Percentiles rank a stretch among this genome's conserved stretches.
These are phyloP conservation scores for Coccomyxa sp. DNA, from an alignment of 139 green algal species.

Conservation along the genomic window DNA sequence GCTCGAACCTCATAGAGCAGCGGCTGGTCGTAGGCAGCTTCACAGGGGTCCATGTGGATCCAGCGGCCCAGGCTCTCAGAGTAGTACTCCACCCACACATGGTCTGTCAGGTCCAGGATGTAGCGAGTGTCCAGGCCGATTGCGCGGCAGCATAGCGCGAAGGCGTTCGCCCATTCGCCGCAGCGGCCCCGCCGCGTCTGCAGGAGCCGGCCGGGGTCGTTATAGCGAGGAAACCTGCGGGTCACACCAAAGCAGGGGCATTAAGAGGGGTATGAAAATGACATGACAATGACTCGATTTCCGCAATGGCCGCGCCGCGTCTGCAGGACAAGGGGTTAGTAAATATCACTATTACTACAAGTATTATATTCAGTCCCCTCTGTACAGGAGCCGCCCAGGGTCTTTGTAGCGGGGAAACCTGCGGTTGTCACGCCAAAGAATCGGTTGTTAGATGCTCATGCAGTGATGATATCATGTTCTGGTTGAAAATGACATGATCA, in stretches of 20 bases:
- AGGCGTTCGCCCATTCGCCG: constrained; percentile 77
- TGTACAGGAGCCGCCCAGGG: no score
- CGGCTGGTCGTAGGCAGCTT: constrained; percentile 56
- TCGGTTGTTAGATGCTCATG: no score
- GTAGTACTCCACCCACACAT: constrained; percentile 71
- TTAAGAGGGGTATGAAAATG: background rate
- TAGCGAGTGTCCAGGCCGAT: constrained; percentile 49
- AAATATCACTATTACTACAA: background rate
- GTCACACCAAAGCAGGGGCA: background rate
- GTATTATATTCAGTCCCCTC: no score
- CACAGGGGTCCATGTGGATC: constrained; percentile 72
- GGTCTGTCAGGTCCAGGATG: constrained; percentile 67
- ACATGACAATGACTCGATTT: background rate
- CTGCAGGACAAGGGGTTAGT: background rate
- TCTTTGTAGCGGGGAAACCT: background rate
- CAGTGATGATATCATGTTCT: no score
- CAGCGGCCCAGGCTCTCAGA: constrained; percentile 34
- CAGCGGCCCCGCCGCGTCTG: constrained; percentile 64
- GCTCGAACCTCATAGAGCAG: constrained; percentile 59
- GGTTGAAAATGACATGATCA: no score
- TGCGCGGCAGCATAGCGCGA: constrained; percentile 57
- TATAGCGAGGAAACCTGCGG: constrained; percentile 57
- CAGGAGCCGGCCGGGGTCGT: constrained; percentile 59
- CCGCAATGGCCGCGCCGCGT: background rate
- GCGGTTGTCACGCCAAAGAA: no score